These are phyloP conservation scores for Aspergillus brasiliensis DNA, from an alignment of 2,329 filamentous ascomycete species.

Conservation along the genomic window DNA sequence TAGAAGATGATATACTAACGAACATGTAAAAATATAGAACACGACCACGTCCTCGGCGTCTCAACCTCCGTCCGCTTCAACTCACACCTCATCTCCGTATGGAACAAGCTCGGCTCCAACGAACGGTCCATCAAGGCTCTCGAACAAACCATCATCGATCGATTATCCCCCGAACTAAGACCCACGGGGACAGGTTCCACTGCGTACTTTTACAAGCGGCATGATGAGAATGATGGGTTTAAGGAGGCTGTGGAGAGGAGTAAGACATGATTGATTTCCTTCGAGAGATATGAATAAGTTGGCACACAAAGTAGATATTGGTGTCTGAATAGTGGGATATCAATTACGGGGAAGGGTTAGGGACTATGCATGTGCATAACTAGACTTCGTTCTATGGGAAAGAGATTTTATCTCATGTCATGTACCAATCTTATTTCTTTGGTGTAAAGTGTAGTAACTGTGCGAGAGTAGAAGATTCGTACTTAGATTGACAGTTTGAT, in stretches of 20 bases:
- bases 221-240: slow-evolving; percentile 84
- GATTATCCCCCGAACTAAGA: slow-evolving; percentile 70
- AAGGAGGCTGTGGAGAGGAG: slow-evolving; percentile 46
- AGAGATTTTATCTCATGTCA: no score
- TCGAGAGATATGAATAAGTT: background rate
- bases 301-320: no score
- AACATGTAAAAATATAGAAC: slow-evolving; percentile 53
- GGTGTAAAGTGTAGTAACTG: no score
- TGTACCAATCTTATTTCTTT: no score
- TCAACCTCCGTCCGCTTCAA: slow-evolving; percentile 88
- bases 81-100: slow-evolving; percentile 83
- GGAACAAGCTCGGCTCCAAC: slow-evolving; percentile 87
- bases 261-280: background rate
- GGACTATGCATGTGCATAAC: no score
- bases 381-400: no score
- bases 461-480: no score
- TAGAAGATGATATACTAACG: background rate
- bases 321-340: no score
- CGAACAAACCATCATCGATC: slow-evolving; percentile 70
- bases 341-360: no score
- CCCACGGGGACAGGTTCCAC: slow-evolving; percentile 61
- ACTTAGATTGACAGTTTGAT: no score
- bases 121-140: slow-evolving; percentile 76
- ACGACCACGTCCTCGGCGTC: slow-evolving; percentile 84
- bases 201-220: slow-evolving; percentile 74